A percentile compares a stretch with the other conserved stretches of the same genome.
Conservation (phyloP, 177 flowering plant species). For the Vitis hybrid region DNA sequence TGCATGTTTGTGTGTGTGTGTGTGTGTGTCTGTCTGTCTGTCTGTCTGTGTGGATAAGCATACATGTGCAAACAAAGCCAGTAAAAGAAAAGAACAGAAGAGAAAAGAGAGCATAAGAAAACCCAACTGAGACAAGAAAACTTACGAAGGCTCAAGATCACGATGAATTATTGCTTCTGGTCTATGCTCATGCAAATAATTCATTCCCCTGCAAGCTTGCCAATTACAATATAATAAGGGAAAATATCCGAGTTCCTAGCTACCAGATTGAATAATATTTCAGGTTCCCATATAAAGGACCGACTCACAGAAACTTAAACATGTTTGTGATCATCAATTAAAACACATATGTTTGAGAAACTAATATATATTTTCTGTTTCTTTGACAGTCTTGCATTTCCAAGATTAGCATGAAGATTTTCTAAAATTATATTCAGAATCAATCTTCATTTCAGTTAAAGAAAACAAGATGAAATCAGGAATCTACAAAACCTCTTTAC, state of each 20-base stretch:
- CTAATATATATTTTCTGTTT: too few species aligned
- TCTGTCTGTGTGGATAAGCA: background rate
- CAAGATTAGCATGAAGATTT: too few species aligned
- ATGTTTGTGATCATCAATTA: too few species aligned
- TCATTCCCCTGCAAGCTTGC: constrained; percentile 81
- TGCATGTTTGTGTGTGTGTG: background rate
- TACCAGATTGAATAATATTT: background rate
- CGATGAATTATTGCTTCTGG: constrained; percentile 88
- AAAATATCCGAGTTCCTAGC: background rate
- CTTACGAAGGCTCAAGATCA: constrained; percentile 99
- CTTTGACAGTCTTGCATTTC: too few species aligned
- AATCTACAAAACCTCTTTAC: too few species aligned
- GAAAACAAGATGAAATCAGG: too few species aligned
- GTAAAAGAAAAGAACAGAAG: background rate
- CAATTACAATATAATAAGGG: constrained; percentile 1
- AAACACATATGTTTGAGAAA: too few species aligned
- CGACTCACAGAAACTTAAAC: too few species aligned
- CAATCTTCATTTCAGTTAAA: too few species aligned
- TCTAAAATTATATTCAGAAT: too few species aligned
- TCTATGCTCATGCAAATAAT: constrained; percentile 88
- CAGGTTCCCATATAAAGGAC: background rate
- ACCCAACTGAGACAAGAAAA: constrained; percentile 9
- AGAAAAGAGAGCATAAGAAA: too few species aligned
- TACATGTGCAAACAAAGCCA: background rate
- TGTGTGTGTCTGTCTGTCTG: background rate